Base-by-base conservation (phyloP, 2,329 filamentous ascomycete species). In the Curvularia sp. region DNA sequence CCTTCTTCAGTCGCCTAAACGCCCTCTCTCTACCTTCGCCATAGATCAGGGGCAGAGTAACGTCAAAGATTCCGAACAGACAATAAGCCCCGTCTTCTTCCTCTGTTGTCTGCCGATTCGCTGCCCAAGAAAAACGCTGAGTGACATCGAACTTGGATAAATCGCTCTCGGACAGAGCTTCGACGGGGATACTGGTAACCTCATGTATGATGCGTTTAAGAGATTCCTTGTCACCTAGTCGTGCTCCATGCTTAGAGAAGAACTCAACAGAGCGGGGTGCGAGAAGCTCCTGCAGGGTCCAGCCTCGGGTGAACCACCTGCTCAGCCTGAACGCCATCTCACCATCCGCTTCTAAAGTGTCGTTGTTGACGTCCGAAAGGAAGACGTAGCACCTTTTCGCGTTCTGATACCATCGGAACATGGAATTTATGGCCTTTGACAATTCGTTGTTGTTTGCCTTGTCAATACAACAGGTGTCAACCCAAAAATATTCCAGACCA, bases 41-140 rank as follows among this genome's bases (percentile, higher is more conserved):
- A 35, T 68, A 68, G 5, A 61, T 61, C 0, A 56, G n/a, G 0
- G 60, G 44, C 30, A 69, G 42, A 24, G 47, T 48, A 38, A 64
- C n/a, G n/a, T 20, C 55, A 3, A 67, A 57, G 2, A 67, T 58
- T 1, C 64, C 66, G 1, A 69, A 39, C 1, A 69, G 44, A 13
- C 59, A 60, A 3, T 69, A 69, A 0, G 57, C 63, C 3, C 42
- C 24, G 4, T 69, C 64, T 49, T 71, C 67, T 53, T 62, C 58
- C 0, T 39, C 42, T 28, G 57, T 71, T 0, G 73, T 72, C 10
- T 63, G 30, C 1, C 74, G 71, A n/a, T 49, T 42, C 12, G n/a
- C 22, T 30, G 64, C 62, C 71, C 70, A 72, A 4, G 58, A 57
- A 2, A 71, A 35, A 15, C 63, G 62, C 33, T 69, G 61, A 5